These are phyloP conservation scores for Debaryomyces hansenii DNA, from an alignment of 805 yeast genomes.

Conservation along the genomic window DNA sequence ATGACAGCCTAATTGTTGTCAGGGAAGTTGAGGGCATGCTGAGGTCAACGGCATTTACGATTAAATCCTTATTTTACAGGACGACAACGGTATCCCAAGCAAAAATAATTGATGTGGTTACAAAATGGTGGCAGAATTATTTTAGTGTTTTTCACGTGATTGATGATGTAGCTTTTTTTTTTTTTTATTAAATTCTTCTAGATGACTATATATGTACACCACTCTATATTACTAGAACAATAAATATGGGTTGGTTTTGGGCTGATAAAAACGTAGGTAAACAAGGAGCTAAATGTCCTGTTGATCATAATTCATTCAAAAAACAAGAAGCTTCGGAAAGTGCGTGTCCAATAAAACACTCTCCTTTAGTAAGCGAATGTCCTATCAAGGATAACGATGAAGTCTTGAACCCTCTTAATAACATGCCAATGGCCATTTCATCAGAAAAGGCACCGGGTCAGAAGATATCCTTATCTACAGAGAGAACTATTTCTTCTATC, in stretches of 20 bases:
- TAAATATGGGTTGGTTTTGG: constrained; percentile 89
- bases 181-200: not conserved
- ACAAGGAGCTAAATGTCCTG: constrained; percentile 35
- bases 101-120: too few relatives aligned
- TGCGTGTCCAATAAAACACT: constrained; percentile 35
- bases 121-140: too few relatives aligned
- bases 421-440: constrained; percentile 79
- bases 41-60: too few relatives aligned
- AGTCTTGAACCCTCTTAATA: constrained; percentile 75
- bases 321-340: constrained; percentile 7
- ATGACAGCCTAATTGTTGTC: too few relatives aligned
- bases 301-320: constrained; percentile 31
- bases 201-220: too few relatives aligned
- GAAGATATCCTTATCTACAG: constrained; percentile 72
- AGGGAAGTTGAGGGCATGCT: too few relatives aligned
- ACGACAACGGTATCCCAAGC: too few relatives aligned
- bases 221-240: not conserved
- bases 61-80: too few relatives aligned
- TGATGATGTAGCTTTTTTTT: not conserved
- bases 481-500: constrained; percentile 78
- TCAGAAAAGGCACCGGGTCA: constrained; percentile 77
- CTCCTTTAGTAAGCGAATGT: constrained; percentile 24
- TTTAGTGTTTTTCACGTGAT: not conserved
- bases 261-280: constrained; percentile 38
- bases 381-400: constrained; percentile 21